These are phyloP conservation scores for Botryotinia convoluta DNA, from an alignment of 2,329 filamentous ascomycete genomes.

Conservation along the genomic window DNA sequence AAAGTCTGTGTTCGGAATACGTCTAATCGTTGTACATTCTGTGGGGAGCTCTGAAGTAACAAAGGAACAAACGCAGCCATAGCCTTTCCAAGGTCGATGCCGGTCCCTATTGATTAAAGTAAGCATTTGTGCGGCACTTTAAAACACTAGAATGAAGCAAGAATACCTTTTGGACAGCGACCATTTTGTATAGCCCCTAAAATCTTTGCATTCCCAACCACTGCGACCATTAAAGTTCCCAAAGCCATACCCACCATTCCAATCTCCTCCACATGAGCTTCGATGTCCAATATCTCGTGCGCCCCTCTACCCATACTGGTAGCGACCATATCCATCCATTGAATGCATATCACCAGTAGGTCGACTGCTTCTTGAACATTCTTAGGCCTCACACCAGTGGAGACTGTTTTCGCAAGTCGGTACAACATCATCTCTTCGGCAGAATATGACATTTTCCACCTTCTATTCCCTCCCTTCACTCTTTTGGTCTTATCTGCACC, in stretches of 20 bases:
- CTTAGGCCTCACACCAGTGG: conserved; percentile 49
- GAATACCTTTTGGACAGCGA: conserved; percentile 45
- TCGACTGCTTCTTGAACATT: conserved; percentile 49
- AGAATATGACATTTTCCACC: conserved; percentile 57
- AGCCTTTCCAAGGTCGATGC: conserved; percentile 45
- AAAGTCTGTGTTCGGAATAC: conserved; percentile 57
- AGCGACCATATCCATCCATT: conserved; percentile 59
- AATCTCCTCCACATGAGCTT: conserved; percentile 51
- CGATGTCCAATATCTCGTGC: conserved; percentile 43
- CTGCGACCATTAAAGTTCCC: conserved; percentile 59
- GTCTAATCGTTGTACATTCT: conserved; percentile 51
- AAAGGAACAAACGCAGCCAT: conserved; percentile 54
- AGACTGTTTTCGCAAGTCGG: conserved; percentile 35
- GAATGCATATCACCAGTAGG: conserved; percentile 49
- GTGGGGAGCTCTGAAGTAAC: conserved; percentile 55
- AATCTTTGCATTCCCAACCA: conserved; percentile 59
- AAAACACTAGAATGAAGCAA: no score
- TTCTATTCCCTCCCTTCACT: conserved; percentile 25
- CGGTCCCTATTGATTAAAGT: conserved; percentile 40
- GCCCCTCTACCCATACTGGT: conserved; percentile 48
- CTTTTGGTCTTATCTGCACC: conserved; percentile 26
- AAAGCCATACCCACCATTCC: conserved; percentile 62
- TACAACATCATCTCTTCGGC: conserved; percentile 39
- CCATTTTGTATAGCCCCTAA: conserved; percentile 53
- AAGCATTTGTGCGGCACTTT: background rate